These are phyloP conservation scores for Fusarium acutatum DNA, from an alignment of 2,329 filamentous ascomycete species.

Conservation along the genomic window DNA sequence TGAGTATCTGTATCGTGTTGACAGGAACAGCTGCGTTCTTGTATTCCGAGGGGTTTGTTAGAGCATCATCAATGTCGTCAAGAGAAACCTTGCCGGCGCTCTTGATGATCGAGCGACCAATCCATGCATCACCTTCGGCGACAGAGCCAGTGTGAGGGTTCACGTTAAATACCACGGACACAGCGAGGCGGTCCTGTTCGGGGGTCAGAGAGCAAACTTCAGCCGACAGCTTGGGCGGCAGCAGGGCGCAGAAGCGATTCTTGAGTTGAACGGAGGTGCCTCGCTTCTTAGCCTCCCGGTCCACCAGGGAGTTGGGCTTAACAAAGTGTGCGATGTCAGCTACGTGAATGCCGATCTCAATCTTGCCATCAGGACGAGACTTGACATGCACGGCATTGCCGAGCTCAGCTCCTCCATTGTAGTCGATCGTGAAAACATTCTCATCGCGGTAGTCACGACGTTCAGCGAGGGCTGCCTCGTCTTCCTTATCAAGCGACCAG, in stretches of 20 bases:
- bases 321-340: conserved; percentile 96
- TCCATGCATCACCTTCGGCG: conserved; percentile 88
- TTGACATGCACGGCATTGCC: conserved; percentile 95
- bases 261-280: conserved; percentile 95
- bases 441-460: conserved; percentile 92
- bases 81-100: conserved; percentile 87
- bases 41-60: conserved; percentile 70
- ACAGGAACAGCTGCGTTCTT: conserved; percentile 72
- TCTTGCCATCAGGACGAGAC: conserved; percentile 79
- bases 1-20: conserved; percentile 83
- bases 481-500: conserved; percentile 87
- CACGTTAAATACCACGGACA: conserved; percentile 93
- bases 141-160: conserved; percentile 81
- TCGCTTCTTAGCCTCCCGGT: conserved; percentile 97
- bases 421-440: conserved; percentile 90
- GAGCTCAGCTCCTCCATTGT: conserved; percentile 85
- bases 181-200: conserved; percentile 87
- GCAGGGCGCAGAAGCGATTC: conserved; percentile 86
- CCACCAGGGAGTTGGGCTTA: conserved; percentile 93
- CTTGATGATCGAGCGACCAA: conserved; percentile 93
- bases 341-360: conserved; percentile 95
- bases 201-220: conserved; percentile 90
- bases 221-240: conserved; percentile 84
- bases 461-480: conserved; percentile 74
- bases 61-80: conserved; percentile 83